phyloP scores from a whole-genome alignment of 305 asterid genomes.

The Euphrasia arctica region DNA sequence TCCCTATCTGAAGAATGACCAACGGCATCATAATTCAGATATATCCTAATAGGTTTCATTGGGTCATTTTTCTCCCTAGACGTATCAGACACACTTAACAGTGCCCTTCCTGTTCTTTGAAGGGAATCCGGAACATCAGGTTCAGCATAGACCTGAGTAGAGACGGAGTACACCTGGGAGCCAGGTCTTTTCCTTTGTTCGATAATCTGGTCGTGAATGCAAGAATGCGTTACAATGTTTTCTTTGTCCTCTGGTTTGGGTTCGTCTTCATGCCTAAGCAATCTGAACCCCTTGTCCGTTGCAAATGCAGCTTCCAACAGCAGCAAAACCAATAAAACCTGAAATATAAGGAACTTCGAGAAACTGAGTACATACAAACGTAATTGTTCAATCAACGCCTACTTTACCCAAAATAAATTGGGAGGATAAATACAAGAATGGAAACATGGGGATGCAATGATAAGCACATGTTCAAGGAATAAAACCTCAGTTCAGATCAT shows the following conservation, averaged over 20 bases:
- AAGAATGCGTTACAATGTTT: constrained; percentile 60
- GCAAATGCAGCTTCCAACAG: constrained; percentile 51
- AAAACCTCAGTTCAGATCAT: constrained; percentile 25
- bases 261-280: constrained; percentile 41
- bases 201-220: constrained; percentile 89
- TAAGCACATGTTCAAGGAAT: constrained; percentile 19
- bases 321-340: constrained; percentile 64
- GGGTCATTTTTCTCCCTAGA: constrained; percentile 41
- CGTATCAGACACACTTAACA: constrained; percentile 50
- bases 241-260: constrained; percentile 31
- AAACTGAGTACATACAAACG: too few species aligned
- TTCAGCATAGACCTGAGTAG: constrained; percentile 69
- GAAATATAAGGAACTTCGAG: constrained; percentile 22
- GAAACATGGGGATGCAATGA: constrained; percentile 21
- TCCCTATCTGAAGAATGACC: constrained; percentile 96
- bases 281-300: constrained; percentile 36
- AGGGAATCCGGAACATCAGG: constrained; percentile 38
- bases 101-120: constrained; percentile 58
- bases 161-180: constrained; percentile 67
- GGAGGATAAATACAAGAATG: constrained; percentile 22
- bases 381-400: background rate
- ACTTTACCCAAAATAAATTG: constrained; percentile 21
- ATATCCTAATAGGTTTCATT: constrained; percentile 79
- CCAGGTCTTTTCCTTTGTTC: constrained; percentile 89
- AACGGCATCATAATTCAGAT: constrained; percentile 92